Conservation (phyloP, 2,329 filamentous ascomycete genomes). For the Neodidymelliopsis sp. region DNA sequence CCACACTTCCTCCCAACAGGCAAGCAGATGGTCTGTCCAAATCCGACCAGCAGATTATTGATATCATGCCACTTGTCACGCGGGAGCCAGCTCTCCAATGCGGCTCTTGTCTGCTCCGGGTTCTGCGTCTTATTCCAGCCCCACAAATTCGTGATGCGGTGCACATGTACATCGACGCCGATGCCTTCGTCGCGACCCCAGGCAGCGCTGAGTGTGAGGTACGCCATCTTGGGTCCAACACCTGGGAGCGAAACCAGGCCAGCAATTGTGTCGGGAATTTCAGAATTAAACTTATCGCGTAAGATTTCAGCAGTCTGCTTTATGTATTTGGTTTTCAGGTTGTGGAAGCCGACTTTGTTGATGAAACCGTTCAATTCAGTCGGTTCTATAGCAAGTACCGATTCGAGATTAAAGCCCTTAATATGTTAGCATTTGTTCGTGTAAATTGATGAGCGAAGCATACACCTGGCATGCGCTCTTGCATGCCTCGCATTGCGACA, state of each 20-base stretch:
- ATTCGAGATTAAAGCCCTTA: conserved; percentile 73
- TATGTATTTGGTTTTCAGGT: conserved; percentile 88
- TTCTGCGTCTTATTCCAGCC: conserved; percentile 84
- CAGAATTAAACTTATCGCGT: conserved; percentile 71
- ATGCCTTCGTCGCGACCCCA: conserved; percentile 77
- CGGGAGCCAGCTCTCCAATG: conserved; percentile 83
- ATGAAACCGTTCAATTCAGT: conserved; percentile 76
- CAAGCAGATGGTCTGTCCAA: conserved; percentile 86
- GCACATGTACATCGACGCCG: conserved; percentile 93
- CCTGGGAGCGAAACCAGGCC: conserved; percentile 81
- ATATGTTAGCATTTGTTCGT: conserved; percentile 12
- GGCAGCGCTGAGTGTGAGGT: conserved; percentile 82
- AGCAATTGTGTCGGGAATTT: conserved; percentile 81
- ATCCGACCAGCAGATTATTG: conserved; percentile 85
- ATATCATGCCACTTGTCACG: conserved; percentile 89
- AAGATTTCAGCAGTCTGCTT: conserved; percentile 78
- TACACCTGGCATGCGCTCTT: conserved; percentile 71
- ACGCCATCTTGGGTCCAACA: conserved; percentile 94
- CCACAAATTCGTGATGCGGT: conserved; percentile 94
- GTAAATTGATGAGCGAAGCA: neutral
- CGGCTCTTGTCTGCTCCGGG: conserved; percentile 81
- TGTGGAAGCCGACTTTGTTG: conserved; percentile 88
- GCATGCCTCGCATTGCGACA: conserved; percentile 79
- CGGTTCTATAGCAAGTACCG: conserved; percentile 76
- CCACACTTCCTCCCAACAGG: conserved; percentile 83